Conservation (phyloP, 371 early-diverging fungal species). For the Saksenaea oblongispora region DNA sequence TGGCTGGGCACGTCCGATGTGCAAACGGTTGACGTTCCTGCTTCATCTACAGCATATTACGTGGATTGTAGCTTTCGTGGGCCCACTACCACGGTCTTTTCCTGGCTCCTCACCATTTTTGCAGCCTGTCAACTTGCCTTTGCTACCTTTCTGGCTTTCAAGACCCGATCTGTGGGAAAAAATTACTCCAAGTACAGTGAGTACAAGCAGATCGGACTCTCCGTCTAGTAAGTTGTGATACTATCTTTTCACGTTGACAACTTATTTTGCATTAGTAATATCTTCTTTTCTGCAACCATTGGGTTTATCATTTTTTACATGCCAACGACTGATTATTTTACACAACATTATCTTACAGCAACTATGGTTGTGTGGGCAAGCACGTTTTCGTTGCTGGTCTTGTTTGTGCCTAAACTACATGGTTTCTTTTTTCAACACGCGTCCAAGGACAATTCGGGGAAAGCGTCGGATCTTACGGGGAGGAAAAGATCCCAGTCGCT, state of each 20-base stretch:
- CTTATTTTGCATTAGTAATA: conserved; percentile 39
- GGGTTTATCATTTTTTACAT: conserved; percentile 53
- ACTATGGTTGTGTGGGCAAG: conserved; percentile 59
- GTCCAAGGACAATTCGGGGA: conserved; percentile 12
- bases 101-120: conserved; percentile 32
- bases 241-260: neutral
- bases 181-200: conserved; percentile 58
- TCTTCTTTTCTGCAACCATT: conserved; percentile 55
- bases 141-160: conserved; percentile 58
- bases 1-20: conserved; percentile 42
- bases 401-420: conserved; percentile 59
- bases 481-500: neutral
- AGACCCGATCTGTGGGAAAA: conserved; percentile 52
- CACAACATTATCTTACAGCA: conserved; percentile 53
- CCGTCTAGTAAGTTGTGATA: conserved; percentile 54
- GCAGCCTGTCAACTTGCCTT: conserved; percentile 41
- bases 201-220: conserved; percentile 59
- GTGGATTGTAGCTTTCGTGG: conserved; percentile 48
- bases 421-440: conserved; percentile 25
- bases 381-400: conserved; percentile 51
- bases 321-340: conserved; percentile 51
- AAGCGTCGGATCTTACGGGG: conserved; percentile 26
- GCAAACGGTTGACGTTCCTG: conserved; percentile 31
- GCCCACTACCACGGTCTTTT: conserved; percentile 29
- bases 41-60: conserved; percentile 40